Evolutionary conservation across 305 asterid species (phyloP), one percentile per base, ranked within the genome.

Genomic region (Salvia sclarea): DNA sequence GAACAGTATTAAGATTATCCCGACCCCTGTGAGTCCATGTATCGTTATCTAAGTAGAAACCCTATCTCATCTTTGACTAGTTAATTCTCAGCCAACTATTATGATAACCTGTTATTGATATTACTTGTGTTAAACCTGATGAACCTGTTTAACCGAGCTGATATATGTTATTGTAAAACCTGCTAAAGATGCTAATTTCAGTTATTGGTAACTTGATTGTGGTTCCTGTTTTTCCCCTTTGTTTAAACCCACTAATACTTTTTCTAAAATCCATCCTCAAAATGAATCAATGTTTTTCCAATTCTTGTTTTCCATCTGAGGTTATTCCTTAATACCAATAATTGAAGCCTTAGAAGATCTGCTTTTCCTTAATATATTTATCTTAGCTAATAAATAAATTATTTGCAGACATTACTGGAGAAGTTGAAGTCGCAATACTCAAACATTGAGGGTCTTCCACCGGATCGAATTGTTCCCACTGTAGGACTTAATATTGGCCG

Each of bases 401-500:
- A 45, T 44, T 68, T 80, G 49, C 79, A 94, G 99, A 94, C 98
- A 63, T 70, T 94, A 75, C 81, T 94, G 83, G 99, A 94, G 86
- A 94, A 88, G 75, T 70, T 94, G 81, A 94, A 91, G 79, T 78
- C 96, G 21, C 96, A 84, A 56, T 94, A 86, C 80, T 89, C 95
- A 65, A 88, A 83, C 61, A 64, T 56, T 75, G 97, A 94, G 85
- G 97, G 96, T 61, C 90, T 91, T 75, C 89, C 99, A 37, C 96
- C 98, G 25, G 96, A 94, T 75, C 88, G 96, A 33, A 94, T 91
- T 79, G 96, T 94, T 72, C 99, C 99, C 22, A 94, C 97, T 4
- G 99, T 91, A 61, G 97, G 98, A 64, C 97, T 94, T 60, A 91
- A 94, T 82, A 94, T 94, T 70, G 98, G 96, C 6, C 96, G 96